These are phyloP conservation scores for Gnaphalium uliginosum DNA, from an alignment of 129 eudicot species.

Conservation along the genomic window DNA sequence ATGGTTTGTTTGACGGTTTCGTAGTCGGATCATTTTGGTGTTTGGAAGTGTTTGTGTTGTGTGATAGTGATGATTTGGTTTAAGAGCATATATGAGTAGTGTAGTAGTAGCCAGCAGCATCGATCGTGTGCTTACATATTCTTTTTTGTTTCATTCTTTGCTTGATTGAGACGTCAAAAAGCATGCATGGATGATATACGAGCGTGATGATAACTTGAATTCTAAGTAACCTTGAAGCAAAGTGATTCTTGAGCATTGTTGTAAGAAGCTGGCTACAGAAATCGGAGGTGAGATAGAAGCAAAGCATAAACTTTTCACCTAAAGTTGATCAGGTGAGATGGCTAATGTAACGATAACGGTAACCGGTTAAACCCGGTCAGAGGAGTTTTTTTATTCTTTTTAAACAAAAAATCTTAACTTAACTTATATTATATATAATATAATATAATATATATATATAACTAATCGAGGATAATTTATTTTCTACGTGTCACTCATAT, in stretches of 20 bases:
- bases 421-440: too few relatives aligned
- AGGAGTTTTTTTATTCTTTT: too few relatives aligned
- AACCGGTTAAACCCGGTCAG: too few relatives aligned
- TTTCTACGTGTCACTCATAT: too few relatives aligned
- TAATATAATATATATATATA: too few relatives aligned
- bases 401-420: too few relatives aligned
- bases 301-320: slow-evolving; percentile 26
- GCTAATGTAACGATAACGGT: too few relatives aligned
- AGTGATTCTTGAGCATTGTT: slow-evolving; percentile 18
- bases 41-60: slow-evolving; percentile 44
- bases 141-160: slow-evolving; percentile 35
- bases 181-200: slow-evolving; percentile 29
- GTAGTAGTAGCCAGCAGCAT: slow-evolving; percentile 36
- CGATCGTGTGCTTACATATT: slow-evolving; percentile 41
- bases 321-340: too few relatives aligned
- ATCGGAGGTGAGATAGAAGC: slow-evolving; percentile 17
- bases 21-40: slow-evolving; percentile 38
- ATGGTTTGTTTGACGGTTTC: slow-evolving; percentile 43
- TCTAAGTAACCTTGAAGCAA: slow-evolving; percentile 30
- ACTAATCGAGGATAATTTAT: too few relatives aligned
- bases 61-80: slow-evolving; percentile 23
- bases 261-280: slow-evolving; percentile 42
- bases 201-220: slow-evolving; percentile 27
- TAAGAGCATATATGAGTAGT: slow-evolving; percentile 42
- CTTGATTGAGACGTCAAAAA: slow-evolving; percentile 31